Conservation (phyloP, 2,329 filamentous ascomycete species). For the Fusarium burgessii region DNA sequence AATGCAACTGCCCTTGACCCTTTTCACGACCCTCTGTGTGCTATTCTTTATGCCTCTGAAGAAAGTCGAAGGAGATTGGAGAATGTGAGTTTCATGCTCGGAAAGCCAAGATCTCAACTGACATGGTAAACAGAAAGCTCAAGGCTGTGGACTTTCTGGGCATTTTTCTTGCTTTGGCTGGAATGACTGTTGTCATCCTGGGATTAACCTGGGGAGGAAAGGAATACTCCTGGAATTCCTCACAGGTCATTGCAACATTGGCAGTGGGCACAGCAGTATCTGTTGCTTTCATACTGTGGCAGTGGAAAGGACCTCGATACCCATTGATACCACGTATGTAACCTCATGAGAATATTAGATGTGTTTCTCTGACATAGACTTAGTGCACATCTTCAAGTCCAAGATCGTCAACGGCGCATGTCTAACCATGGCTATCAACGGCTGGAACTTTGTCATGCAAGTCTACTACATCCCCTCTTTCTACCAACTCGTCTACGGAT, state of each 20-base stretch:
- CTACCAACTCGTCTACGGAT: constrained; percentile 60
- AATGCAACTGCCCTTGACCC: constrained; percentile 65
- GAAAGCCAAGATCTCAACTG: neutral
- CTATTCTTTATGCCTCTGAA: constrained; percentile 69
- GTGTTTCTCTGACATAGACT: neutral
- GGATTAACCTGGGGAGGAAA: constrained; percentile 71
- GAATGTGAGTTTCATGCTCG: constrained; percentile 46
- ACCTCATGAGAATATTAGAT: neutral
- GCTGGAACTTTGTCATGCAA: constrained; percentile 70
- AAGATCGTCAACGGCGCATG: constrained; percentile 66
- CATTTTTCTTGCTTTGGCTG: constrained; percentile 58
- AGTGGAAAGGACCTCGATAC: constrained; percentile 61
- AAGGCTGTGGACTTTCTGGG: constrained; percentile 65
- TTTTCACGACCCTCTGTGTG: constrained; percentile 59
- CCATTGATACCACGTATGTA: constrained; percentile 59
- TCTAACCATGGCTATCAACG: constrained; percentile 68
- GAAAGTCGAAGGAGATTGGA: constrained; percentile 65
- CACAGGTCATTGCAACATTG: constrained; percentile 66
- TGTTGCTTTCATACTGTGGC: constrained; percentile 65
- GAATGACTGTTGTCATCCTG: constrained; percentile 60
- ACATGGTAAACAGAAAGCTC: constrained; percentile 54
- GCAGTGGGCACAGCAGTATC: constrained; percentile 61
- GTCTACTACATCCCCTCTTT: constrained; percentile 62
- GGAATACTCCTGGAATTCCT: constrained; percentile 67
- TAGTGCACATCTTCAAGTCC: constrained; percentile 65